Evolutionary conservation across 495 filamentous ascomycete species (phyloP), one percentile per base, ranked within the genome.

Genomic region (Penicillium verhagenii): DNA sequence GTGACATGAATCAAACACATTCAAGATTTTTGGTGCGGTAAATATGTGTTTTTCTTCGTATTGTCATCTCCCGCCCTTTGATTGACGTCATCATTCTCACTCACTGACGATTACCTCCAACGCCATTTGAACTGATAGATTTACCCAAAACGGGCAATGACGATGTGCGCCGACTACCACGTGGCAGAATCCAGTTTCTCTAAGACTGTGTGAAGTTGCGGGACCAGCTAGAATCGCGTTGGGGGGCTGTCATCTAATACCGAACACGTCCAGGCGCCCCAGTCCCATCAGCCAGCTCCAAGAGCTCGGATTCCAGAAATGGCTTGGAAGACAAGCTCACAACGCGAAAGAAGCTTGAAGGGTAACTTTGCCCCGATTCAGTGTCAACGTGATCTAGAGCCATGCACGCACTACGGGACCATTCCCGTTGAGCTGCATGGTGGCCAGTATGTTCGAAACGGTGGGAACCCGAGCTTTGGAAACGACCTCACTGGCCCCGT

Each of bases 391-490:
- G 61, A 72, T 28, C 66, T 82, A 9, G 80, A 74, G 14, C 72
- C 73, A n/a, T 86, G 83, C 55, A 50, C 67, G 18, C 76, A 74
- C 48, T 66, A 70, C 4, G 84, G 86, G 9, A 57, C 47, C 6
- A 82, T 88, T 39, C 86, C 85, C 6, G 47, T 67, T 8, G 82
- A 86, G 50, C 73, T 89, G 45, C 71, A 77, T 13, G 85, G 82
- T 1, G 84, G 85, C 1, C 75, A 88, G 62, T 89, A 87, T 57
- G 77, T 89, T n/a, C 77, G 86, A n/a, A 87, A 88, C 67, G 84
- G 86, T 48, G 79, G 79, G 37, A 88, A 88, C 61, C 83, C 86
- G 7, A 55, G 35, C 45, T 67, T 86, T n/a, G 82, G 85, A 48
- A 67, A 80, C n/a, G 74, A 82, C 50, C 58, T 78, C 20, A 69